Base-by-base conservation (phyloP, 768 basidiomycete species). In the Calocybe indica region DNA sequence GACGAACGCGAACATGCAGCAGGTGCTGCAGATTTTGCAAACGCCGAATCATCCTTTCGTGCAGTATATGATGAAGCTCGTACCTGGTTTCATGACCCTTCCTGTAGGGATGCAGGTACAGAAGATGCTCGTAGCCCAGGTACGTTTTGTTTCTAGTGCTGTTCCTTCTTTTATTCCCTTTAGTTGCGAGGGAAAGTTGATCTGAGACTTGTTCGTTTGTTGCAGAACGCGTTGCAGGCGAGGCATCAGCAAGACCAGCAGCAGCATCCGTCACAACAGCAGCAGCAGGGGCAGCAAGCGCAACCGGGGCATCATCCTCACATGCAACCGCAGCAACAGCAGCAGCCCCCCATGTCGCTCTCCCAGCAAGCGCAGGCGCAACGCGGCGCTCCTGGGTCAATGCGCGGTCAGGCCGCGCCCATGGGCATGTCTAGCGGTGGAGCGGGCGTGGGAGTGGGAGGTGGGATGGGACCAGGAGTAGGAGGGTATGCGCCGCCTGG, bases 21-120 rank as follows among this genome's bases (percentile, higher is more conserved):
- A 76, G 47, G 58, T 72, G 44, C 68, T 69, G 45, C 62, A 71
- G 38, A 60, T 81, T n/a, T 55, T 86, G 57, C 78, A 79, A 49
- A 71, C 62, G 11, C 82, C 79, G 5, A 60, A 50, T 8, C 80
- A 88, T 59, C 79, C 81, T 15, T 67, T 85, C 47, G 62, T 82
- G 62, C 72, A 76, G 48, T 78, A 80, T 54, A 70, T 87, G 66
- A 52, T 67, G 7, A 64, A 70, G 34, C 64, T 64, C 15, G 58
- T 80, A 1, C 84, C 82, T 5, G 71, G 71, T 8, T 87, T 87
- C 53, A 64, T 69, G 52, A 56, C 56, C 13, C 61, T 85, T 48
- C 72, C 82, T 7, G 37, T 71, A 1, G 75, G 69, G 49, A 65
- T 72, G 55, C 83, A 88, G 64, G 56, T 86, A 52, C 83, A 83